Evolutionary conservation across 1,284 basidiomycete genomes (phyloP).

Genomic region (Trametes pubescens): DNA sequence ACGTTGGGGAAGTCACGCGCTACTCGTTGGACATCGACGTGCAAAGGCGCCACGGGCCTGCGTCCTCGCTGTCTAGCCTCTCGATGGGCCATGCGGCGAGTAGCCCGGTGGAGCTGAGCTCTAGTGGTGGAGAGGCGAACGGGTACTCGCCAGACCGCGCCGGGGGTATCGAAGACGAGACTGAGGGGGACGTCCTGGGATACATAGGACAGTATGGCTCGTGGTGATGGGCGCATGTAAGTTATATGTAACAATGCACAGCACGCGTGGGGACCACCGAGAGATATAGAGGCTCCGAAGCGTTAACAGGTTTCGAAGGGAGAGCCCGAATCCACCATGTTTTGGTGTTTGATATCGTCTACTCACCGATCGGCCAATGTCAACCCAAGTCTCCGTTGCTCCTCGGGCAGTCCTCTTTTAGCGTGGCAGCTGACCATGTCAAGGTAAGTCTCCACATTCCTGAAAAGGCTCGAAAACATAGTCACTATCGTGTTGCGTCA

Average conservation of each 20-base stretch:
- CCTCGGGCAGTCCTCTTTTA: background rate
- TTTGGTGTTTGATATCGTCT: background rate
- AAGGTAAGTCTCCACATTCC: background rate
- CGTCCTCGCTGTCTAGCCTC: background rate
- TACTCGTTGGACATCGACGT: slow-evolving; percentile 2
- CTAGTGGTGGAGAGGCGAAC: background rate
- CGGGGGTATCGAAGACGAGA: background rate
- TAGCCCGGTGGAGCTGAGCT: background rate
- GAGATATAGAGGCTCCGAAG: too few relatives aligned
- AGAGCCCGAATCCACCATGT: background rate
- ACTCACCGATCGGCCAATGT: background rate
- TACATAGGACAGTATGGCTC: background rate
- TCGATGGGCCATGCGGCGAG: background rate
- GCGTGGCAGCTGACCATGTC: slow-evolving; percentile 1
- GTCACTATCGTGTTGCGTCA: slow-evolving; percentile 16
- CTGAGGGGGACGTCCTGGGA: background rate
- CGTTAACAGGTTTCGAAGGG: background rate
- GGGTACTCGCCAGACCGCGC: background rate
- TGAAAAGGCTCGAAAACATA: slow-evolving; percentile 3
- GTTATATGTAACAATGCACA: too few relatives aligned
- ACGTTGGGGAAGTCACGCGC: background rate
- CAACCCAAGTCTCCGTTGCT: background rate
- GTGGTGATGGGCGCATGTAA: background rate
- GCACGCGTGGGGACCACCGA: too few relatives aligned
- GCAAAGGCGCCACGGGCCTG: background rate